Base-by-base conservation (phyloP, 2,329 filamentous ascomycete genomes). In the Leptographium flavum region DNA sequence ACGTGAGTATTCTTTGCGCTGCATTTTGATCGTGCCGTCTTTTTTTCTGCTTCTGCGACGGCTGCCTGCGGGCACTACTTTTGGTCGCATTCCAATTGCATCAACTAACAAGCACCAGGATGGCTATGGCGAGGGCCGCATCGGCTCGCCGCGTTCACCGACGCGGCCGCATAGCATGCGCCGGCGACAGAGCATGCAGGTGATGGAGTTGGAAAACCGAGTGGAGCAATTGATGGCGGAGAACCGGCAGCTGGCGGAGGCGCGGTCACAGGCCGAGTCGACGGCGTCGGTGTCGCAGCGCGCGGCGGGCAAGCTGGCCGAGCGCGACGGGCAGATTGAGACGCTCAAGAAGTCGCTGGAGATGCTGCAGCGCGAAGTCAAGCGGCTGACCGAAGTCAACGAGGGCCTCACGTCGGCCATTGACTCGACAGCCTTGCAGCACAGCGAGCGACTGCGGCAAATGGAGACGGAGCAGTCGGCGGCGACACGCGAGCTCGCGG, bases 121-220 rank as follows among this genome's bases (percentile, higher is more conserved):
- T 76, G 90, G 87, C 67, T 88, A 79, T 70, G 90, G 90, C 66
- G 87, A 94, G 67, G 86, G 84, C 64, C 85, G 76, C 59, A 75
- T 83, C 60, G 81, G 81, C 60, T 94, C 87, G 60, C 87, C 90
- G 58, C 80, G 83, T 57, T 96, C 92, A 57, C 92, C 92, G 45
- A 94, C 87, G 55, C 81, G 90, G 64, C 88, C 92, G 56, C 87
- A 88, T 59, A 95, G 87, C 70, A 84, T 98, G 76, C 88, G 90
- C 56, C 88, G 90, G 60, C 85, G 90, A 59, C 92, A 94, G 65
- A 96, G 90, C 72, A 90, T 96, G 81, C 90, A 96, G 66, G 79
- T 90, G 45, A 79, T 96, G 49, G 90, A 98, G 57, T 79, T 98
- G 58, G 87, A 96, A 68, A 72, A 76, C 49, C 79, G 76, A 57